Base-by-base conservation (phyloP, 1,139 yeast genomes). In the Scheffersomyces cryptocercus region DNA sequence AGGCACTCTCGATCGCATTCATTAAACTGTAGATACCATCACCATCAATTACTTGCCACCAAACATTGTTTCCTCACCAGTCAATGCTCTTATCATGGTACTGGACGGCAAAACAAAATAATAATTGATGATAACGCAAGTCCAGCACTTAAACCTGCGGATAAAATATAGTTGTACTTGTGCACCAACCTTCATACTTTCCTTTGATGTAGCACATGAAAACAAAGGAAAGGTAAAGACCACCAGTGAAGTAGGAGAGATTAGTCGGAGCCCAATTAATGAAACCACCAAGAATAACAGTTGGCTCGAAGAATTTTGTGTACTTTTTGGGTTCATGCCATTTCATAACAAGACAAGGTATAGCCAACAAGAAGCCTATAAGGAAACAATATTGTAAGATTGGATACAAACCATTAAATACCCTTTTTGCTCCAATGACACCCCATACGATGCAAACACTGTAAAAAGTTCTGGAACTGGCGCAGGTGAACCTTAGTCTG, bases 361-460 rank as follows among this genome's bases (percentile, higher is more conserved):
- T 39, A 1, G 64, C 71, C 28, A 62, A 47, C 26, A 67, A 39
- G 5, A 53, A 59, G 0, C 73, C 73, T 29, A 68, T 45, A 14
- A 67, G 49, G 47, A 68, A 67, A 46, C 71, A 67, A 62, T 65
- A 68, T 41, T 64, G 64, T 38, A 68, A 53, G 7, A 65, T 49
- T 0, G 73, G 73, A 44, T 67, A 66, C 11, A 66, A 45, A 0
- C 68, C 68, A 26, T 61, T 47, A 46, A 67, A 67, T 1, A 65
- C 68, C 44, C 59, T 65, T 26, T 62, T 58, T 0, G 71, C 70
- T 1, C 74, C 73, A 46, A 68, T 65, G 31, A 63, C 69, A 15
- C 74, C 73, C 59, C 67, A 68, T 45, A 65, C 61, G 28, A 68
- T 55, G 40, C 67, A 62, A 3, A 71, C 59, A 42, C 57, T 63